Base-by-base conservation (phyloP, 345 rosid genomes). In the Eucalyptus tenuipes region DNA sequence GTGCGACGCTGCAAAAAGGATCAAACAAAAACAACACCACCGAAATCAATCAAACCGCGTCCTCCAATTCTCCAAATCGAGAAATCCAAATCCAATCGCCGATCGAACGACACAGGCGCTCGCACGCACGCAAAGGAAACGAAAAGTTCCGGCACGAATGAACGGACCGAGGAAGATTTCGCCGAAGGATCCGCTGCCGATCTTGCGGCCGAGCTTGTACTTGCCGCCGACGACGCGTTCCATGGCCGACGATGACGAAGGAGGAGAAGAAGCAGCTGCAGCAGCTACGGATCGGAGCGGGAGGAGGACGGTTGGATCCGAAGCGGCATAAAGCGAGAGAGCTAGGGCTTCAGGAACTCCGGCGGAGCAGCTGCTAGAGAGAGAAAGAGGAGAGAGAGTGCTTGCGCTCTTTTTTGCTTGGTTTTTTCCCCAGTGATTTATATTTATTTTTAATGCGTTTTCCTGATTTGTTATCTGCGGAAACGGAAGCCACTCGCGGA, bases 171-270 rank as follows among this genome's bases (percentile, higher is more conserved):
- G 96, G 91, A 87, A 96, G 86, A 97, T 97, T 93, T 97, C 99
- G 53, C 99, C 99, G 91, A 95, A 97, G 57, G 99, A 97, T 91
- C 99, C 99, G 89, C 98, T 93, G 90, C 99, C 99, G 95, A 97
- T 96, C 93, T 95, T 96, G 42, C 98, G 95, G 66, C 96, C 99
- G 88, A 96, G 97, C 94, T 96, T 96, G 91, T 90, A 96, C 92
- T 96, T 96, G 87, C 96, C 96, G 81, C 99, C 99, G 93, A 96
- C 94, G 90, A 95, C 92, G 59, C 99, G 95, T 89, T 94, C 96
- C 97, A 95, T 95, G 88, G 91, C 87, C 85, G 90, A 86, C 45
- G 50, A 24, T 18, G 24, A 3, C 4, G 25, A 10, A 13, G 68
- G 31, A 13, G 61, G 4, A 25, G 66, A 1, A 27, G 66, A 1